These are phyloP conservation scores for Fraxinus sp. DNA, from an alignment of 305 asterid species.

Conservation along the genomic window DNA sequence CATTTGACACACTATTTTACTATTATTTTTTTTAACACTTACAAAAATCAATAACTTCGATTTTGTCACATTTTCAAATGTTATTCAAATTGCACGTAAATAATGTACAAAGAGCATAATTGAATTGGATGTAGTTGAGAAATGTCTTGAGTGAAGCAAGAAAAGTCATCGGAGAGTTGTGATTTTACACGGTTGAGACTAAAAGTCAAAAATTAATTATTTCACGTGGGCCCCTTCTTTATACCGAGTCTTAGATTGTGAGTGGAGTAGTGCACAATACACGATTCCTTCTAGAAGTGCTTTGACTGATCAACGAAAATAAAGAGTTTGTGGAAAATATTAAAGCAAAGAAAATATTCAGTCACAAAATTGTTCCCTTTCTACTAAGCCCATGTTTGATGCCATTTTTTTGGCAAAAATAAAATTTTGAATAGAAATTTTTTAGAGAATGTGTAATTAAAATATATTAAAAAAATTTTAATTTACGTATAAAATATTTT, in stretches of 20 bases:
- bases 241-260: constrained; percentile 5
- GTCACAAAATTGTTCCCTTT: not conserved
- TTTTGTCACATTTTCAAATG: too few species aligned
- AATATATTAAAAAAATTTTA: too few species aligned
- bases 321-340: not conserved
- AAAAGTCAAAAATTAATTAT: not conserved
- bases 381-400: not conserved
- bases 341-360: not conserved
- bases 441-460: too few species aligned
- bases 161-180: constrained; percentile 28
- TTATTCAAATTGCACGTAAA: too few species aligned
- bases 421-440: too few species aligned
- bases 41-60: too few species aligned
- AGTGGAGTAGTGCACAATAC: constrained; percentile 9
- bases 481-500: too few species aligned
- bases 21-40: too few species aligned
- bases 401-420: too few species aligned
- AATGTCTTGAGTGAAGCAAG: not conserved
- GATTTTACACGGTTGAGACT: constrained; percentile 26
- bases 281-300: not conserved
- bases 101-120: too few species aligned
- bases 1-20: too few species aligned
- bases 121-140: too few species aligned
- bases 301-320: not conserved
- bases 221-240: constrained; percentile 10